A percentile compares a stretch with the other conserved stretches of the same genome.
Conservation (phyloP, 2,329 filamentous ascomycete genomes). For the Metarhizium album region DNA sequence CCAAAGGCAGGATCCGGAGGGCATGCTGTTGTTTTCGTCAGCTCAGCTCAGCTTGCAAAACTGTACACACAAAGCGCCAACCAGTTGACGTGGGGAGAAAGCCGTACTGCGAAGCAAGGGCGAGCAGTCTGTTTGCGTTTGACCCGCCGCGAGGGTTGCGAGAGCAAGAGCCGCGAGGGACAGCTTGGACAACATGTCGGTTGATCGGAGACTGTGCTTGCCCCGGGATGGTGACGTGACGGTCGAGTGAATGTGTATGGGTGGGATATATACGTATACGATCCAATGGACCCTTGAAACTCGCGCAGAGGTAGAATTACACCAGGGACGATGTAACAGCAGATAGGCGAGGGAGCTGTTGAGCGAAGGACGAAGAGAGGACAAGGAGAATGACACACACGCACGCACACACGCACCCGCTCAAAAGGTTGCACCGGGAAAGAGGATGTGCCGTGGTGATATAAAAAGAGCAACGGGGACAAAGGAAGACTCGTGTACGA, state of each 20-base stretch:
- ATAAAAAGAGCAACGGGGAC: background rate
- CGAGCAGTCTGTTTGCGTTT: conserved; percentile 42
- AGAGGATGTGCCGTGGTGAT: background rate
- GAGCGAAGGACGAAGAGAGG: conserved; percentile 2
- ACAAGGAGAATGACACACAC: background rate
- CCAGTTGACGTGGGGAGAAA: no score
- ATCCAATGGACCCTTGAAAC: no score
- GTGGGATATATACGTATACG: background rate
- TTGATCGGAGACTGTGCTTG: conserved; percentile 4
- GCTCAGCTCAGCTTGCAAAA: background rate
- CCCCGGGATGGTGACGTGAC: background rate
- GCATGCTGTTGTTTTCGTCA: conserved; percentile 39
- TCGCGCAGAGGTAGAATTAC: no score
- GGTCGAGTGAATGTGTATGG: background rate
- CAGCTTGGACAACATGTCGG: conserved; percentile 37
- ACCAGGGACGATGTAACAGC: background rate
- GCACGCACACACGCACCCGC: no score
- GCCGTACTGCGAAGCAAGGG: conserved; percentile 34
- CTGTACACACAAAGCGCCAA: no score
- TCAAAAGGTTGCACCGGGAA: no score
- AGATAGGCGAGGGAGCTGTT: background rate
- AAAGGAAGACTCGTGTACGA: background rate
- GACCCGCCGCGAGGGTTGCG: conserved; percentile 38
- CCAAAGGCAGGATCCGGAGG: conserved; percentile 68
- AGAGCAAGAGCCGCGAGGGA: conserved; percentile 36